Evolutionary conservation across 164 flowering plant genomes (phyloP), one percentile per base, ranked within the genome.

Genomic region (Stephania japonica): DNA sequence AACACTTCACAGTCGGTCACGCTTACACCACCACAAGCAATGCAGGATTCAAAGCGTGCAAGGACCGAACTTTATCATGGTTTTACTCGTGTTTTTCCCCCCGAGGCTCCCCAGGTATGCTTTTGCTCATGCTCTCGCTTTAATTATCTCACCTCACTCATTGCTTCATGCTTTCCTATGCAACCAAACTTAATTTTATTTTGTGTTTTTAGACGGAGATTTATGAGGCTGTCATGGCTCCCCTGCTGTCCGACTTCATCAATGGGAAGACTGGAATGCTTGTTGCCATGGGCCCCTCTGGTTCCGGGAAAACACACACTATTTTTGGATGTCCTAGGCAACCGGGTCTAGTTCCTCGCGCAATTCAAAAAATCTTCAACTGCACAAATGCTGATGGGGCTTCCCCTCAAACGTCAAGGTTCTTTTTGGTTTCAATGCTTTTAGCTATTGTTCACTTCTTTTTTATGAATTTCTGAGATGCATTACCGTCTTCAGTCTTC

Each of bases 261-360:
- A 74, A 49, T n/a, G 97, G 97, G 8, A 91, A 80, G 79, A 92
- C 90, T 65, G 87, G 93, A 25, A 87, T 94, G 90, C 70, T 94
- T 42, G 90, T 86, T 63, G 97, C 97, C 0, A 43, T 94, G 79
- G 98, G 98, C 6, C 95, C 97, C 2, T 89, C 90, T 38, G 98
- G 98, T 59, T 92, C 97, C 0, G 98, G 98, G 21, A 94, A 94
- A 82, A 94, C 98, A 1, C 91, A 94, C 67, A 92, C 98, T 0
- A 85, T 94, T 18, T 94, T 92, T 81, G 98, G 98, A 13, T 72
- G 78, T 73, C 83, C 81, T 0, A 84, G 88, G 79, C 85, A 89
- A 23, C 98, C 95, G 26, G 98, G 98, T 4, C 80, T 94, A 84
- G 86, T 92, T 7, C 86, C 97, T 27, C 89, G 84, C 23, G 83